These are phyloP conservation scores for Suillus tomentosus DNA, from an alignment of 768 basidiomycete genomes.

Conservation along the genomic window DNA sequence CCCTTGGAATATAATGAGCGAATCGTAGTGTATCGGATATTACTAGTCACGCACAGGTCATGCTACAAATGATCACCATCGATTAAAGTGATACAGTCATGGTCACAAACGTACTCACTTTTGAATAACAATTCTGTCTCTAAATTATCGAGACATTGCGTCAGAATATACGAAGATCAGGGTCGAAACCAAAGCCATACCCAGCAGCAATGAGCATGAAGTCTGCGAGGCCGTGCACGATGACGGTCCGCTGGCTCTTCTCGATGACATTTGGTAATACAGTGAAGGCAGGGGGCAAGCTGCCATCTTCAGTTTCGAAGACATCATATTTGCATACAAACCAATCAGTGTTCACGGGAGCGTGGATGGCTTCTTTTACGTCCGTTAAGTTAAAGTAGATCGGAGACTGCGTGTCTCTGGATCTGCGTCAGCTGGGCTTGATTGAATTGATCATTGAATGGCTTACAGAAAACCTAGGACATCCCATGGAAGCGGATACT, in stretches of 20 bases:
- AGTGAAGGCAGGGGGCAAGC: neutral
- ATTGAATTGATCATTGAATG: neutral
- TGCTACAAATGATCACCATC: constrained; percentile 36
- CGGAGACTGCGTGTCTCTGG: constrained; percentile 55
- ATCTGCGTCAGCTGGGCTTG: constrained; percentile 6
- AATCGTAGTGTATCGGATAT: neutral
- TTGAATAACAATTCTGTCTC: neutral
- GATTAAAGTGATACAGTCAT: neutral
- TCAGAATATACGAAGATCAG: neutral
- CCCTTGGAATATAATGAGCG: neutral
- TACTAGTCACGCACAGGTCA: neutral
- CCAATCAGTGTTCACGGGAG: neutral
- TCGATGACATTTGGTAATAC: neutral
- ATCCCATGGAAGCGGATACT: constrained; percentile 72
- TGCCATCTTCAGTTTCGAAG: neutral
- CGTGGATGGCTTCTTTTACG: constrained; percentile 47
- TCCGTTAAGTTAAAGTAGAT: constrained; percentile 71
- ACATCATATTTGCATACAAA: rapidly evolving
- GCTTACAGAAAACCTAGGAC: constrained; percentile 77
- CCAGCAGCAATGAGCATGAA: neutral
- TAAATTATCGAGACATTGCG: neutral
- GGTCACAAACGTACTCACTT: neutral
- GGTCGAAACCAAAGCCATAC: neutral
- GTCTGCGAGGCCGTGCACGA: neutral
- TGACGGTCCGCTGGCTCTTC: neutral